Percentiles rank a stretch among this genome's conserved stretches.
Evolutionary conservation across 2,329 filamentous ascomycete species (phyloP).

Genomic region (Beauveria scarabaeidicola): DNA sequence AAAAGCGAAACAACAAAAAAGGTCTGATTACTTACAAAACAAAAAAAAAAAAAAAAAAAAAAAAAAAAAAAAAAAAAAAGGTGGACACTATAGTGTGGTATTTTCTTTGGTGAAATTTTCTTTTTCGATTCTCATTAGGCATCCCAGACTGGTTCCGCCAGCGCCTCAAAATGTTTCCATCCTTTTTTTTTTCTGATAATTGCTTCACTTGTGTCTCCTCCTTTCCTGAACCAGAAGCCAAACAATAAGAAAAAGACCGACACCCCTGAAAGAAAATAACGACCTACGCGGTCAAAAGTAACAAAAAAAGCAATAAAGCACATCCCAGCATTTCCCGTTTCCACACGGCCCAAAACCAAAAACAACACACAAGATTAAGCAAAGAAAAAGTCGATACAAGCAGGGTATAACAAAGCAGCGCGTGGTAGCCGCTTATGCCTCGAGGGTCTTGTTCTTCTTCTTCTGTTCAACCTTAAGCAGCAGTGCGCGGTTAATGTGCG

Average conservation of each 20-base stretch:
- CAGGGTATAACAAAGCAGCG: not conserved
- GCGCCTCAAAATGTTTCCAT: not conserved
- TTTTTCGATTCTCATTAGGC: not conserved
- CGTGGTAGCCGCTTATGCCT: slow-evolving; percentile 26
- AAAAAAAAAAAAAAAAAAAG: no score
- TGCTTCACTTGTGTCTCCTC: not conserved
- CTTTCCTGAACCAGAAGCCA: not conserved
- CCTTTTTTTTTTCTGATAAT: not conserved
- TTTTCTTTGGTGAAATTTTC: not conserved
- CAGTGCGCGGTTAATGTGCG: slow-evolving; percentile 96
- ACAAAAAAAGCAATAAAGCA: slow-evolving; percentile 2
- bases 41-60: no score
- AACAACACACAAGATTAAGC: slow-evolving; percentile 5
- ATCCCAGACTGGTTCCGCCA: slow-evolving; percentile 1
- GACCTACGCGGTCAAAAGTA: not conserved
- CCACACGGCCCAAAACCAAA: slow-evolving; percentile 2
- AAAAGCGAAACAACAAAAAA: no score
- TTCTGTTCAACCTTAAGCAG: slow-evolving; percentile 95
- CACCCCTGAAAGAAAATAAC: not conserved
- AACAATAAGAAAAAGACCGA: not conserved
- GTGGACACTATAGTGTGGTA: not conserved
- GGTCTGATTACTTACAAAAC: no score
- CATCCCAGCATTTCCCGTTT: slow-evolving; percentile 11
- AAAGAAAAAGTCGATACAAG: slow-evolving; percentile 8
- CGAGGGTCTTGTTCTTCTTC: slow-evolving; percentile 65